phyloP scores from a whole-genome alignment of 2,329 filamentous ascomycete species.

The Lasiodiplodia gonubiensis region DNA sequence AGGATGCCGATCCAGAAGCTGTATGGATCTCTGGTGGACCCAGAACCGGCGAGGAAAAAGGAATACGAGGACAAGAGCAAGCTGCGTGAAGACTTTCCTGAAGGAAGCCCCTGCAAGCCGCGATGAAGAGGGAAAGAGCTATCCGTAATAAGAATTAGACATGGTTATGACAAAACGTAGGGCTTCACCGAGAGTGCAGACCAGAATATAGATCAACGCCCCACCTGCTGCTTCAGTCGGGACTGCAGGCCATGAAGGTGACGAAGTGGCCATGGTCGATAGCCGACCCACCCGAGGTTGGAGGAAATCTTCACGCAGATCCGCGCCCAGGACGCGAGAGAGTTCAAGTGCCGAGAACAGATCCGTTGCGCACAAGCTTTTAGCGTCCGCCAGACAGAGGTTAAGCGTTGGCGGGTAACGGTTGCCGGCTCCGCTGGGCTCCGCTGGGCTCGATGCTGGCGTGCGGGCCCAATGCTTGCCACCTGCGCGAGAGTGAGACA shows the following conservation, averaged over 20 bases:
- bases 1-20: background rate
- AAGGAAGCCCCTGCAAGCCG: background rate
- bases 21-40: constrained; percentile 13
- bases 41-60: background rate
- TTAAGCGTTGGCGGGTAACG: constrained; percentile 11
- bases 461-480: background rate
- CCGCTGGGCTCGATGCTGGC: background rate
- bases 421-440: background rate
- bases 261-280: background rate
- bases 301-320: background rate
- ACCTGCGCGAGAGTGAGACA: background rate
- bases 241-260: background rate
- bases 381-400: background rate
- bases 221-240: constrained; percentile 1
- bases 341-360: constrained; percentile 4
- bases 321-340: background rate
- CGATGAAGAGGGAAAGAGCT: background rate
- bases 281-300: background rate
- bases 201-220: background rate
- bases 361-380: background rate
- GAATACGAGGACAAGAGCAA: background rate
- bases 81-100: background rate
- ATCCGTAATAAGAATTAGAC: too few relatives aligned
- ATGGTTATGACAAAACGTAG: too few relatives aligned
- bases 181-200: too few relatives aligned